Percentiles rank a stretch among this genome's conserved stretches.
These are phyloP conservation scores for Dalechampia spathulata DNA, from an alignment of 441 rosid species.

Conservation along the genomic window DNA sequence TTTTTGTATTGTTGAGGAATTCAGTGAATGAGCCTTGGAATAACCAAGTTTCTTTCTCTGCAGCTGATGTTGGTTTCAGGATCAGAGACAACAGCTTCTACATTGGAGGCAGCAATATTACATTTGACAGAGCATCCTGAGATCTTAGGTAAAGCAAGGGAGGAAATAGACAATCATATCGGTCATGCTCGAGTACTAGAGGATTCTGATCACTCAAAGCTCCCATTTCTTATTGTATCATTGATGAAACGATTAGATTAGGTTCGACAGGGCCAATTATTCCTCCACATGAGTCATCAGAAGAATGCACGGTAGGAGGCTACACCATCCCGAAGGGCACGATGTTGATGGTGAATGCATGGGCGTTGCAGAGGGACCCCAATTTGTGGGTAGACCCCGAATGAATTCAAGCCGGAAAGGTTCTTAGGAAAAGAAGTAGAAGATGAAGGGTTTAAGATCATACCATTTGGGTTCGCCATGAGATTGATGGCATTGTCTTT, in stretches of 20 bases:
- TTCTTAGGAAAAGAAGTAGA: slow-evolving; percentile 31
- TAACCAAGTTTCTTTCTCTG: slow-evolving; percentile 1
- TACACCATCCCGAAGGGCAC: slow-evolving; percentile 42
- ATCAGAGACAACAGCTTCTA: slow-evolving; percentile 29
- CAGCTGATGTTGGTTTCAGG: slow-evolving; percentile 40
- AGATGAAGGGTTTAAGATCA: slow-evolving; percentile 25
- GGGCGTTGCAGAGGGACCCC: slow-evolving; percentile 48
- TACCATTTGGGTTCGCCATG: slow-evolving; percentile 52
- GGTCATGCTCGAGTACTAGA: slow-evolving; percentile 26
- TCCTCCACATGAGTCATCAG: slow-evolving; percentile 41
- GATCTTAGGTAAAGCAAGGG: slow-evolving; percentile 25
- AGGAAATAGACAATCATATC: slow-evolving; percentile 28
- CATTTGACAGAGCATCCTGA: slow-evolving; percentile 34
- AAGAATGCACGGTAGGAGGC: slow-evolving; percentile 29
- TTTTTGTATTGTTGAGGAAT: no score
- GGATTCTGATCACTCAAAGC: slow-evolving; percentile 37
- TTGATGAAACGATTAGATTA: slow-evolving; percentile 44
- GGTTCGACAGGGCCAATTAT: slow-evolving; percentile 48
- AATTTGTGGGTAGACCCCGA: slow-evolving; percentile 42
- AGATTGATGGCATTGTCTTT: slow-evolving; percentile 68
- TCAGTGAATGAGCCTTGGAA: no score
- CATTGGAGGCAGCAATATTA: slow-evolving; percentile 46
- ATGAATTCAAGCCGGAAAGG: slow-evolving; percentile 47
- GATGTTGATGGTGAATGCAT: slow-evolving; percentile 33
- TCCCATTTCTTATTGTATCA: slow-evolving; percentile 44